These are phyloP conservation scores for Phanerodontia chrysosporium DNA, from an alignment of 768 basidiomycete species.

Conservation along the genomic window DNA sequence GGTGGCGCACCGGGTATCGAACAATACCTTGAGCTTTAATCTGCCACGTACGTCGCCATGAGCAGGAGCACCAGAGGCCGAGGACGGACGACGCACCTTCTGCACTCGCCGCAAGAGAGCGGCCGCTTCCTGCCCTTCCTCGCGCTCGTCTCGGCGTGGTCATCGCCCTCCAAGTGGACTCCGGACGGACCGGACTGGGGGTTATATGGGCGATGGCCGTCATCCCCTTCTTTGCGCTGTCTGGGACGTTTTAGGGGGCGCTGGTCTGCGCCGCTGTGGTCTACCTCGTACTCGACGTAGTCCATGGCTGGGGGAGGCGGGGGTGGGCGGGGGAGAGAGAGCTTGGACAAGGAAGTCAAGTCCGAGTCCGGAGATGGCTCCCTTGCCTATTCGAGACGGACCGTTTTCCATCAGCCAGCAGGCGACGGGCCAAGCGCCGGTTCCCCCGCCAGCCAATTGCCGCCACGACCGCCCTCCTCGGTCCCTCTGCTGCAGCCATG, in stretches of 20 bases:
- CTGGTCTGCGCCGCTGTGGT: conserved; percentile 13
- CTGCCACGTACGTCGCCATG: conserved; percentile 29
- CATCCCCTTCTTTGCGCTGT: conserved; percentile 15
- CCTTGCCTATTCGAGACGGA: conserved; percentile 4
- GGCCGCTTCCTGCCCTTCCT: conserved; percentile 36
- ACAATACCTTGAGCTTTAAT: conserved; percentile 59
- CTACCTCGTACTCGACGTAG: conserved; percentile 9
- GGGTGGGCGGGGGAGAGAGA: conserved; percentile 16
- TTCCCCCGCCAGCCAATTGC: background rate
- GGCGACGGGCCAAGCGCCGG: background rate
- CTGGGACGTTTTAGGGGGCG: conserved; percentile 21
- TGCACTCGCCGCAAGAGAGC: conserved; percentile 67
- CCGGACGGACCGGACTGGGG: conserved; percentile 19
- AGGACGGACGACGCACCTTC: conserved; percentile 40
- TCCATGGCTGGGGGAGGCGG: conserved; percentile 16
- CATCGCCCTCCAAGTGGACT: conserved; percentile 19
- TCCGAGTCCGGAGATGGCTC: conserved; percentile 6
- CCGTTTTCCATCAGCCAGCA: conserved; percentile 2
- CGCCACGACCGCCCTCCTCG: no score
- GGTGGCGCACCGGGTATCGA: conserved; percentile 43
- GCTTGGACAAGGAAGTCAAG: conserved; percentile 4
- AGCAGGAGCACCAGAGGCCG: conserved; percentile 5
- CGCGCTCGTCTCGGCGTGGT: conserved; percentile 16
- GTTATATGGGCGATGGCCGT: conserved; percentile 14
- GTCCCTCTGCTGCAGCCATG: no score